Evolutionary conservation across 345 rosid genomes (phyloP).

Genomic region (Eutrema heterophyllum): DNA sequence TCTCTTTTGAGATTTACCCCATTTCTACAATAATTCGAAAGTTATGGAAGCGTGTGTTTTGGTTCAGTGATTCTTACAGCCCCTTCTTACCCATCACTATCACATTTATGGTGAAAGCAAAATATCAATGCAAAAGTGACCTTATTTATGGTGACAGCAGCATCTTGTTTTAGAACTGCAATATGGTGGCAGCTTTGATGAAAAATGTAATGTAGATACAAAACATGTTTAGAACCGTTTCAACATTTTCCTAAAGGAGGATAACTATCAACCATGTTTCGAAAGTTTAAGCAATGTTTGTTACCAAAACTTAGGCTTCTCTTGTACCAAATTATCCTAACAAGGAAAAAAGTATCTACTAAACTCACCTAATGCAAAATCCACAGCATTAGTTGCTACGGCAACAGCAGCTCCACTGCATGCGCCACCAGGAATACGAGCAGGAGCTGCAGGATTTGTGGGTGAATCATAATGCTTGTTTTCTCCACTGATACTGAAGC

Average conservation of each 20-base stretch:
- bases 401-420: slow-evolving; percentile 93
- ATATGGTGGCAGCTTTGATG: background rate
- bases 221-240: background rate
- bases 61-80: background rate
- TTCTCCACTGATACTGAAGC: slow-evolving; percentile 79
- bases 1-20: background rate
- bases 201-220: background rate
- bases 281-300: background rate
- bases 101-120: slow-evolving; percentile 5
- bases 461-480: slow-evolving; percentile 82
- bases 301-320: background rate
- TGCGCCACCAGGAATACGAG: slow-evolving; percentile 83
- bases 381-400: slow-evolving; percentile 83
- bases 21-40: background rate
- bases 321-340: background rate
- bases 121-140: background rate
- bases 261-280: background rate
- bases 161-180: background rate
- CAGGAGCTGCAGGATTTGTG: slow-evolving; percentile 73
- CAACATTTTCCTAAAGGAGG: background rate
- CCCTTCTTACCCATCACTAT: background rate
- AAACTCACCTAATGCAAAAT: slow-evolving; percentile 69
- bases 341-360: background rate
- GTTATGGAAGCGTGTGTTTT: background rate
- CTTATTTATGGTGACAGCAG: background rate